Percentiles rank a stretch among this genome's conserved stretches.
Evolutionary conservation across 164 flowering plant genomes (phyloP).

Genomic region (Vitis rupestris): DNA sequence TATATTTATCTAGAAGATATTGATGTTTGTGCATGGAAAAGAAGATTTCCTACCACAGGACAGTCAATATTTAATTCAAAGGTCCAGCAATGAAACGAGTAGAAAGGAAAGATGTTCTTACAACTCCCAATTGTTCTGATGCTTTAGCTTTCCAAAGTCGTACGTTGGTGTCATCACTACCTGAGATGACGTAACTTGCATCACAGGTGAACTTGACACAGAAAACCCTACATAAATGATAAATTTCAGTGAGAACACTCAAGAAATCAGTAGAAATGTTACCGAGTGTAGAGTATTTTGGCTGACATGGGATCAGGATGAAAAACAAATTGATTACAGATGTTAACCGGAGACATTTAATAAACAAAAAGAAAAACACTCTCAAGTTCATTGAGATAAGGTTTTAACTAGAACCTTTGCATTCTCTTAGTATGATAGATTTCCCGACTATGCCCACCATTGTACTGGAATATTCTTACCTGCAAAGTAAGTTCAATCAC

Average conservation of each 20-base stretch:
- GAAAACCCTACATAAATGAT: constrained; percentile 62
- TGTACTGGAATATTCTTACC: constrained; percentile 87
- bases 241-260: background rate
- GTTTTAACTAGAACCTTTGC: constrained; percentile 65
- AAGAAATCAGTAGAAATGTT: too few species aligned
- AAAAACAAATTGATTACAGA: too few species aligned
- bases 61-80: background rate
- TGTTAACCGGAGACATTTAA: background rate
- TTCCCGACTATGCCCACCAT: constrained; percentile 95
- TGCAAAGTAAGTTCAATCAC: constrained; percentile 27
- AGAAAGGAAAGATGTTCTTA: constrained; percentile 38
- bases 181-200: constrained; percentile 77
- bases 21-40: too few species aligned
- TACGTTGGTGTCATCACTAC: constrained; percentile 95
- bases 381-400: background rate
- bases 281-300: too few species aligned
- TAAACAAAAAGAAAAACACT: background rate
- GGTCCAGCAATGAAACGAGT: background rate
- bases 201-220: constrained; percentile 84
- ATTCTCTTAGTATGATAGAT: constrained; percentile 95
- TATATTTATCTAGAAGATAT: too few species aligned
- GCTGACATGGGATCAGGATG: too few species aligned
- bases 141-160: constrained; percentile 98
- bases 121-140: constrained; percentile 96
- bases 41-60: background rate